phyloP scores from a whole-genome alignment of 75 land plant genomes.

The Selaginella tamariscina region DNA sequence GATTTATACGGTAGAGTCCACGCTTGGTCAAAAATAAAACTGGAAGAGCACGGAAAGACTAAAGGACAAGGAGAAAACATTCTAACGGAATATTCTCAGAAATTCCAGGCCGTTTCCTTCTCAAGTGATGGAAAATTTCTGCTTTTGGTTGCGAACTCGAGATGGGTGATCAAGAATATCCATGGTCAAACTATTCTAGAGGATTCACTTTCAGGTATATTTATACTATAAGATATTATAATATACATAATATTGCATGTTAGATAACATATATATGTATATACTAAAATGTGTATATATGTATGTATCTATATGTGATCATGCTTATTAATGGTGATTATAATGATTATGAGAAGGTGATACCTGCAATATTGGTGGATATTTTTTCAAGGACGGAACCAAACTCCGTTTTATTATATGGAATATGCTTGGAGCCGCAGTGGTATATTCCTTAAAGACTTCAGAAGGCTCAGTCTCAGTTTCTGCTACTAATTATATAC shows the following conservation, averaged over 20 bases:
- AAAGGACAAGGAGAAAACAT: constrained; percentile 19
- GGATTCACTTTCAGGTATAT: constrained; percentile 16
- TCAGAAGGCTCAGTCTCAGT: too few species aligned
- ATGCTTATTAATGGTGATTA: not conserved
- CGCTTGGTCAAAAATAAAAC: constrained; percentile 8
- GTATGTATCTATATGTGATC: not conserved
- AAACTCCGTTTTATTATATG: constrained; percentile 31
- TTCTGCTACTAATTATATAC: too few species aligned
- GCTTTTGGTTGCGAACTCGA: constrained; percentile 25
- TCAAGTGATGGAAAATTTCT: constrained; percentile 32
- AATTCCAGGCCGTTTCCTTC: constrained; percentile 24
- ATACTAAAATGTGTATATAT: not conserved
- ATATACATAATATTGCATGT: not conserved
- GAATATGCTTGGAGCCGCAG: constrained; percentile 38
- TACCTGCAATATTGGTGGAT: not conserved
- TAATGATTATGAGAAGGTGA: constrained; percentile 20
- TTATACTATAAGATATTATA: not conserved
- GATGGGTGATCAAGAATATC: constrained; percentile 31
- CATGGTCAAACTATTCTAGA: constrained; percentile 28
- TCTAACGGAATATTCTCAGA: not conserved
- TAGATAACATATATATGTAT: not conserved
- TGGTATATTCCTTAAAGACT: constrained; percentile 34
- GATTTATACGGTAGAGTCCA: constrained; percentile 51
- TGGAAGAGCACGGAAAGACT: constrained; percentile 14
- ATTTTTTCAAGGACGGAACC: not conserved